Evolutionary conservation across 441 rosid species (phyloP), one percentile per base, ranked within the genome.

Genomic region (Croton setiger): DNA sequence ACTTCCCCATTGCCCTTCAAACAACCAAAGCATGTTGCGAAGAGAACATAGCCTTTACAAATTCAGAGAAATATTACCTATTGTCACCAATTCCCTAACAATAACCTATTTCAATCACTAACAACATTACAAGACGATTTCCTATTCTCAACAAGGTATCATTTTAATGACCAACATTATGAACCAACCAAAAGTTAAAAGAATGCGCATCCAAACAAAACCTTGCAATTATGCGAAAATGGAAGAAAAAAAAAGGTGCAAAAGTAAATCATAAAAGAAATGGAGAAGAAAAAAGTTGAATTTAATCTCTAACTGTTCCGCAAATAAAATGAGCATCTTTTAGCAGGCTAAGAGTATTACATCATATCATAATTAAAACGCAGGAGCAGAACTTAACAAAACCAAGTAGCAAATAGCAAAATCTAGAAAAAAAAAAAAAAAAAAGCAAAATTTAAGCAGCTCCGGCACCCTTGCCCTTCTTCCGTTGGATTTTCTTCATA

Each of bases 401-500:
- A 36, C 31, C 45, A 51, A 35, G 51, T 9, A 33, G 45, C 18
- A 4, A 45, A 18, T 7, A 14, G 6, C 47, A 56, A 57, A 56
- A 54, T 39, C 23, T 41, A 9, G 17, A 57, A 13, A 45, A 14
- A 3, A 0, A 39, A 18, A 7, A 9, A 20, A 57, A 13, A 45
- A 14, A 3, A 0, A 39, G 20, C 10, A 9, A 20, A 17, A 9
- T 49, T 87, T 52, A 74, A 18, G 77, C 67, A 54, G 72, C 76
- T 20, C 70, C 63, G 27, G 76, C 77, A 55, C 77, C 69, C 60
- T 63, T 74, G 64, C 73, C 73, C 59, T 74, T 74, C 73, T 74
- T 74, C 73, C 36, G 68, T 48, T 68, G 77, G 64, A 74, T 14
- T 63, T 74, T 74, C 73, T 74, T 68, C 73, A 68, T 62, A 20